Base-by-base conservation (phyloP, 768 basidiomycete genomes). In the Mycena olivaceomarginata region DNA sequence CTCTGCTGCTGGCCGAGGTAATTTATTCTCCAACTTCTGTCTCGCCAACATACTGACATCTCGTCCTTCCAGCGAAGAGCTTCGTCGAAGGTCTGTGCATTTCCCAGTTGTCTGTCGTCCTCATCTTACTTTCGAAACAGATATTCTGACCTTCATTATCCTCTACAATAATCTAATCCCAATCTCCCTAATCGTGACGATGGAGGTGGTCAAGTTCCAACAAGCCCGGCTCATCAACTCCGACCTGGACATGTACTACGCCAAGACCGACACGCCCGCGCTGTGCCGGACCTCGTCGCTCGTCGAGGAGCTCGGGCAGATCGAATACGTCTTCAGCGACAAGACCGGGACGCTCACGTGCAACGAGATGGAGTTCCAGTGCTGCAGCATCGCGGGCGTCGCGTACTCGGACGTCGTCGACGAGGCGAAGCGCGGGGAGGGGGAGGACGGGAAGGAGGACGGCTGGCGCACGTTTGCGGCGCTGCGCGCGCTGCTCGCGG, bases 161-260 rank as follows among this genome's bases (percentile, higher is more conserved):
- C 90, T 99, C 53, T 99, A 99, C 90, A 99, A 99, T 89, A 99
- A 99, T 87, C 91, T 99, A 80, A 99, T 99, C 76, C 98, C 98
- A 5, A 99, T 99, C 82, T 99, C 98, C 72, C 93, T 99, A 80
- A 98, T 99, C 81, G 98, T 99, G 80, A 99, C 98, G 5, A 99
- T 99, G 95, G 98, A 99, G 88, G 95, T 99, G 45, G 98, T 99
- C 87, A 99, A 99, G 85, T 99, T 95, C 82, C 97, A 98, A 84
- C 98, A 99, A 87, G 98, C 98, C 1, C 95, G 96, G 46, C 91
- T 99, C 68, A 99, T 99, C 89, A 99, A 99, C 85, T 97, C 92
- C 37, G 98, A 98, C 85, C 92, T 98, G 67, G 98, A 99, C 87
- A 99, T 99, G 98, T 99, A 99, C 86, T 95, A 99, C 84, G 93